A percentile compares a stretch with the other conserved stretches of the same genome.
Evolutionary conservation across 2,329 filamentous ascomycete species (phyloP).

Genomic region (Orbilia blumenaviensis): DNA sequence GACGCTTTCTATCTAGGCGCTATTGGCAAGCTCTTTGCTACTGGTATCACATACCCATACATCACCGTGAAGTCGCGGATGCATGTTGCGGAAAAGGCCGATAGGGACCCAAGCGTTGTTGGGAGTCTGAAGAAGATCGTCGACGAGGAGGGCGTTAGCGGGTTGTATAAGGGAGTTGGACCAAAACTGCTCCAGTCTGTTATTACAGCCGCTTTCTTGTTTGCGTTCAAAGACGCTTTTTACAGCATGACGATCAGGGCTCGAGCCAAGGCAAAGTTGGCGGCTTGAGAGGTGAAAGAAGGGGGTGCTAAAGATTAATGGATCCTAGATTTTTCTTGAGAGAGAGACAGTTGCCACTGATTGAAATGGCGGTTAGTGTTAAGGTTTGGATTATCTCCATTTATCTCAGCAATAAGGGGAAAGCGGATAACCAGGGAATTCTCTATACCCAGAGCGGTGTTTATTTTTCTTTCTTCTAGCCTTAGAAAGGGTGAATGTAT

Average conservation of each 20-base stretch:
- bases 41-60: constrained; percentile 94
- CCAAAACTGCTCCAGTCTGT: constrained; percentile 98
- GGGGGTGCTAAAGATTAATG: neutral
- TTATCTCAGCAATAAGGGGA: neutral
- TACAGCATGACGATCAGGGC: constrained; percentile 68
- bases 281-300: constrained; percentile 8
- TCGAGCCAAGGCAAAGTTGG: constrained; percentile 51
- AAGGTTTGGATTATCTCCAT: constrained; percentile 1
- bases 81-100: constrained; percentile 83
- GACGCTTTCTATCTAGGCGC: constrained; percentile 92
- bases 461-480: neutral
- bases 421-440: neutral
- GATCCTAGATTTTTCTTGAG: neutral
- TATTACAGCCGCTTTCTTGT: constrained; percentile 92
- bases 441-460: constrained; percentile 6
- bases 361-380: constrained; percentile 1
- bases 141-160: constrained; percentile 86
- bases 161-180: constrained; percentile 92
- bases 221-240: constrained; percentile 96
- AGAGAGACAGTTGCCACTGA: neutral
- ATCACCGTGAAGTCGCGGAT: constrained; percentile 98
- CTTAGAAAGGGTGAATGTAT: constrained; percentile 17
- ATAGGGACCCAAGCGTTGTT: constrained; percentile 81
- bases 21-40: constrained; percentile 92
- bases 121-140: constrained; percentile 81